Base-by-base conservation (phyloP, 345 rosid genomes). In the Triadica sebifera region DNA sequence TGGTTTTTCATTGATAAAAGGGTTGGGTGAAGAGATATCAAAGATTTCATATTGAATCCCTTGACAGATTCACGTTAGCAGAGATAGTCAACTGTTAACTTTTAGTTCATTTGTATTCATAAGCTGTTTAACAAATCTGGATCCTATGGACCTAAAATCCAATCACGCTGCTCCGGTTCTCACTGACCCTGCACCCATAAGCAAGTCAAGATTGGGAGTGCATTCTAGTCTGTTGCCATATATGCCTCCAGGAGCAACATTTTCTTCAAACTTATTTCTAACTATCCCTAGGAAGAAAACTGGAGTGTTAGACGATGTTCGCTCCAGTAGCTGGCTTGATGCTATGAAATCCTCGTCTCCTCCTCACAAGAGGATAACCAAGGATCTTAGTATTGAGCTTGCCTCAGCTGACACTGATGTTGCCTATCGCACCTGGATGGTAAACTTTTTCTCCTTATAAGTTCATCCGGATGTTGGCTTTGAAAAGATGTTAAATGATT, bases 321-420 rank as follows among this genome's bases (percentile, higher is more conserved):
- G 91, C 70, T 75, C 91, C 64, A 78, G 70, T 74, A 60, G 85
- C 72, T 93, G 96, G 93, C 81, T 94, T 73, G 96, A 94, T 79
- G 92, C 93, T 0, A 94, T 94, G 98, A 90, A 78, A 78, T 81
- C 91, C 43, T 94, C 98, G 25, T 94, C 98, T 64, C 97, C 97
- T 64, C 83, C 87, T 15, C 82, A 82, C 66, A 75, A 78, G 70
- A 75, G 75, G 76, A 67, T 78, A 61, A 68, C 70, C 55, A 89
- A 81, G 84, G 89, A 83, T 47, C 25, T 65, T 47, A 75, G 19
- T 72, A 65, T 55, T 74, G 95, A 88, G 25, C 51, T 68, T 77
- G 47, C 78, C 45, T 65, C 82, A 19, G 19, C 74, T 74, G 91
- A 89, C 77, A 34, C 84, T 5, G 96, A 90, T 55, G 65, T 79